phyloP scores from a whole-genome alignment of 495 filamentous ascomycete species.

The Penicillium angulare region DNA sequence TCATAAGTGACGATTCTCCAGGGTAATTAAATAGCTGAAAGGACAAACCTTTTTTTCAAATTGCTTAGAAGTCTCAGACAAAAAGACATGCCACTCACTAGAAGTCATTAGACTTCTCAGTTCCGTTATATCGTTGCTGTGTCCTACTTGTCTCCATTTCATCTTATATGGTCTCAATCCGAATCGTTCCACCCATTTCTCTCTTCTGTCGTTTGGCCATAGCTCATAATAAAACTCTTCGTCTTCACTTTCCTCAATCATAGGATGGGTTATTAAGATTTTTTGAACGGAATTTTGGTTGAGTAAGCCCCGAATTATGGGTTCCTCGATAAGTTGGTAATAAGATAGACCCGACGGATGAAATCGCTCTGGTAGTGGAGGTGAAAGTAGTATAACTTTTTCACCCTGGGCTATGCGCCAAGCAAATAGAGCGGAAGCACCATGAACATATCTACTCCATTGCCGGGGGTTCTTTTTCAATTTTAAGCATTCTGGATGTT shows the following conservation, averaged over 20 bases:
- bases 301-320: slow-evolving; percentile 12
- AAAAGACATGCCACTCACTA: too few relatives aligned
- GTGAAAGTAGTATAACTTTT: slow-evolving; percentile 2
- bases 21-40: too few relatives aligned
- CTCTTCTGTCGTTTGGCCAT: slow-evolving; percentile 9
- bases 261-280: slow-evolving; percentile 14
- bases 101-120: too few relatives aligned
- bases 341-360: slow-evolving; percentile 12
- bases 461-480: slow-evolving; percentile 3
- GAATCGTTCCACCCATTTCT: neutral
- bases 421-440: slow-evolving; percentile 16
- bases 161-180: too few relatives aligned
- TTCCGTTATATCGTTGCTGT: too few relatives aligned
- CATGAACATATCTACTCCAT: slow-evolving; percentile 16
- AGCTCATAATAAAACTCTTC: slow-evolving; percentile 10
- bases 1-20: too few relatives aligned
- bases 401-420: slow-evolving; percentile 13
- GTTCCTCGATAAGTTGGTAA: slow-evolving; percentile 15
- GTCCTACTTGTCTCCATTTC: too few relatives aligned
- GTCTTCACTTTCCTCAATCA: slow-evolving; percentile 3
- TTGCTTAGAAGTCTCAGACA: too few relatives aligned
- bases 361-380: slow-evolving; percentile 11
- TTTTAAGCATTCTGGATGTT: slow-evolving; percentile 7
- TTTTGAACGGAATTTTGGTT: slow-evolving; percentile 5
- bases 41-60: too few relatives aligned